Evolutionary conservation across 352 stramenopile genomes (phyloP), one percentile per base, ranked within the genome.

Genomic region (Blastocystis sp.): DNA sequence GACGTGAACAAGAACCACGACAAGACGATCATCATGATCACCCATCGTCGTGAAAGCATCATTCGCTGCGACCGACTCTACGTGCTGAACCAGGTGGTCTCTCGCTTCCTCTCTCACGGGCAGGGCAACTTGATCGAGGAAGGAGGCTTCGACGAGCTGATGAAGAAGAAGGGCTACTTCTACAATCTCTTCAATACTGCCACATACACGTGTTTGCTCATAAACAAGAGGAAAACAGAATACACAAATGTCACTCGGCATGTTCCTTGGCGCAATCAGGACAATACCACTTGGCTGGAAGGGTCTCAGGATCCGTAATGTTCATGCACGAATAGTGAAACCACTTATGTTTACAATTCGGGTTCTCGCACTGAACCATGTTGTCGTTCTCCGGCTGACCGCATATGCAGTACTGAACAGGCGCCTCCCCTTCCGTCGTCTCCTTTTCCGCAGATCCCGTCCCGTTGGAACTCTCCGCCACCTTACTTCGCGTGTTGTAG

Each of bases 271-370:
- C 42, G 38, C 69, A 81, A 32, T 81, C 69, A 21, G 69, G 69
- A 64, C 69, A 81, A 42, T 64, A 81, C 69, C 69, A 81, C 27
- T 48, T 65, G 6, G 29, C 34, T 21, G 69, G 69, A 7, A 81
- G 69, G 21, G 53, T 42, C 14, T 81, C 49, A 4, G 69, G 69
- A 63, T 81, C 48, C 14, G 53, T 92, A 69, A 95, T 90, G 4
- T 91, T 91, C 16, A 95, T 91, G 84, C 92, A 95, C 81, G 92
- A 88, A 77, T 94, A 95, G 87, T 95, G 92, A 87, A 94, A 95
- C 92, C 92, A 95, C 88, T 95, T 91, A 88, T 94, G 94, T 88
- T 95, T 93, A 90, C 92, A 96, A 84, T 94, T 91, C 87, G 94
- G 91, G 71, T 96, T 95, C 87, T 96, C 92, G 84, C 92, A 96